A percentile compares a stretch with the other conserved stretches of the same genome.
phyloP scores from a whole-genome alignment of 352 stramenopile species.

The Globisporangium canariense region DNA sequence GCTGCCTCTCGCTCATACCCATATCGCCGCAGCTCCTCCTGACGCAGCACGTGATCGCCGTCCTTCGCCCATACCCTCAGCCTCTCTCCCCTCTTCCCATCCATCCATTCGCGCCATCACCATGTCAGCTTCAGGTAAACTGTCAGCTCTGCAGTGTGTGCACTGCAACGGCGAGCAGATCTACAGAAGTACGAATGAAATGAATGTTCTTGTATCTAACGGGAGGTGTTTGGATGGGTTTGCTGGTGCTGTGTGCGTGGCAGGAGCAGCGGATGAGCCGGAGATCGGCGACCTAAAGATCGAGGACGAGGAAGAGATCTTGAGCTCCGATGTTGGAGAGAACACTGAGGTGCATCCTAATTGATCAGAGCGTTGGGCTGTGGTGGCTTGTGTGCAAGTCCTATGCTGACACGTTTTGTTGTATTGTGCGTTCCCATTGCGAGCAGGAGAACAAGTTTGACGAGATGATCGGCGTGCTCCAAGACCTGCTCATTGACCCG shows the following conservation, averaged over 20 bases:
- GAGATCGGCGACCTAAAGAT: conserved; percentile 46
- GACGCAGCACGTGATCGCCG: neutral
- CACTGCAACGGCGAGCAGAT: too few relatives aligned
- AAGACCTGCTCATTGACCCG: conserved; percentile 76
- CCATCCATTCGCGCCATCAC: neutral
- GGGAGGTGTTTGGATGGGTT: neutral
- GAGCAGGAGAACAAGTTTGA: conserved; percentile 66
- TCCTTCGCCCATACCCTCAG: neutral
- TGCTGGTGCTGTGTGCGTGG: neutral
- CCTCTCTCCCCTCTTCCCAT: neutral
- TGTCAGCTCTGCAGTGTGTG: too few relatives aligned
- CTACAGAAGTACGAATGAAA: too few relatives aligned
- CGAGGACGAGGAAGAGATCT: conserved; percentile 64
- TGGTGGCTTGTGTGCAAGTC: neutral
- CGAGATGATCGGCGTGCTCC: conserved; percentile 73
- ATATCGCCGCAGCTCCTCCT: neutral
- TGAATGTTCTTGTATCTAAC: neutral
- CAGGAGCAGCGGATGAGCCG: conserved; percentile 31
- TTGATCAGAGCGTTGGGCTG: too few relatives aligned
- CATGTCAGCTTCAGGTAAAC: conserved; percentile 11
- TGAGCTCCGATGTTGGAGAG: conserved; percentile 57
- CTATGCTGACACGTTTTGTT: neutral
- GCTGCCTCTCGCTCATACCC: neutral
- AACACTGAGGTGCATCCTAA: conserved; percentile 47
- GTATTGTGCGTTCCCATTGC: neutral